These are phyloP conservation scores for Silene coronaria DNA, from an alignment of 179 eudicot genomes.

Conservation along the genomic window DNA sequence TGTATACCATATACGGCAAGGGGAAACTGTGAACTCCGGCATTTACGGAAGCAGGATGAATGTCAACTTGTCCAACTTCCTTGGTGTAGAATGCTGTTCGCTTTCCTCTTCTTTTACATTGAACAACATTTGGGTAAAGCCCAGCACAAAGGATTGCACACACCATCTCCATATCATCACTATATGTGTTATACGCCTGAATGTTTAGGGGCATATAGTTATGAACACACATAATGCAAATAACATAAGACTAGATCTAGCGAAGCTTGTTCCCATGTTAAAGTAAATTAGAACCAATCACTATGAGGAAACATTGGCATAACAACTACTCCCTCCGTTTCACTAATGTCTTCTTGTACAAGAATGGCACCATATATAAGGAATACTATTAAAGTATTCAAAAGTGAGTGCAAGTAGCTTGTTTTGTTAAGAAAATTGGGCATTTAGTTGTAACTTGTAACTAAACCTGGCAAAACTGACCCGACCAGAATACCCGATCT, in stretches of 20 bases:
- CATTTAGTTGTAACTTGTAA: too few species aligned
- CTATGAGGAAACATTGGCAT: background rate
- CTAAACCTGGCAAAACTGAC: too few species aligned
- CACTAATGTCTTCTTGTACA: too few species aligned
- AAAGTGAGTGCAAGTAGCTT: too few species aligned
- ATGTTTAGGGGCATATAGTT: slow-evolving; percentile 13
- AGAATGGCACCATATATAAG: too few species aligned
- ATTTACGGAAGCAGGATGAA: slow-evolving; percentile 91
- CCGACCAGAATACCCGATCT: too few species aligned
- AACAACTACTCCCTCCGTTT: too few species aligned
- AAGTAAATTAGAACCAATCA: background rate
- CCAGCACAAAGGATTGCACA: slow-evolving; percentile 96
- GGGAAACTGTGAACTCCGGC: slow-evolving; percentile 80
- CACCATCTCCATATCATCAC: slow-evolving; percentile 89
- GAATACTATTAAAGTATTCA: too few species aligned
- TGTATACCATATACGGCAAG: slow-evolving; percentile 86
- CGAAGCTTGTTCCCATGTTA: background rate
- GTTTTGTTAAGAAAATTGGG: too few species aligned
- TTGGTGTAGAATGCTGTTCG: slow-evolving; percentile 79
- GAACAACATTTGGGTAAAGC: slow-evolving; percentile 96
- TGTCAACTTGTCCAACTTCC: slow-evolving; percentile 92
- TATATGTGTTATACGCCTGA: slow-evolving; percentile 81
- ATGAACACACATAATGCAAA: background rate
- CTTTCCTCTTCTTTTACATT: slow-evolving; percentile 92
- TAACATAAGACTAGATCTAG: background rate